These are phyloP conservation scores for Coniferiporia weirii DNA, from an alignment of 1,284 basidiomycete species.

Conservation along the genomic window DNA sequence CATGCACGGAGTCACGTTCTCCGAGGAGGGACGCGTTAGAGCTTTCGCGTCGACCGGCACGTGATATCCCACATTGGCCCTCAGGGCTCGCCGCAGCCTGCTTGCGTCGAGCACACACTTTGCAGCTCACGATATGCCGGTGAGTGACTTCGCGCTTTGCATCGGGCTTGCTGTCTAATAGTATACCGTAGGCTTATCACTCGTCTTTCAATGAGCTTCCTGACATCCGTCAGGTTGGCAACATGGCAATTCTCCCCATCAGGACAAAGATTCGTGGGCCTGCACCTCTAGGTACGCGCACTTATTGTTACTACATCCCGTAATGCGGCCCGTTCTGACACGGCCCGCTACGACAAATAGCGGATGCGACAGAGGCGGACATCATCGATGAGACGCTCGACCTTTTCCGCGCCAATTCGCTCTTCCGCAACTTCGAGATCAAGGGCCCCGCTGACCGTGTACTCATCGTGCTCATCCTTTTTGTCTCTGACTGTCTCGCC, in stretches of 20 bases:
- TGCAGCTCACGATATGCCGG: conserved; percentile 43
- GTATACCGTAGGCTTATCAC: conserved; percentile 79
- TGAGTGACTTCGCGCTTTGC: conserved; percentile 32
- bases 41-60: not conserved
- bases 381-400: conserved; percentile 96
- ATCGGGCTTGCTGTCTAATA: not conserved
- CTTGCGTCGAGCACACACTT: not conserved
- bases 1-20: too few relatives aligned
- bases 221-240: conserved; percentile 82
- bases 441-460: conserved; percentile 96
- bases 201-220: conserved; percentile 88
- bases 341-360: conserved; percentile 32
- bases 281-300: conserved; percentile 69
- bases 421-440: conserved; percentile 99
- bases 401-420: conserved; percentile 97
- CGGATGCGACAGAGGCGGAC: conserved; percentile 77
- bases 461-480: conserved; percentile 97
- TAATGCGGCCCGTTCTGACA: conserved; percentile 4
- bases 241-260: conserved; percentile 88
- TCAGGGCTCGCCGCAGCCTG: not conserved
- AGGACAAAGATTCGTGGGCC: conserved; percentile 89
- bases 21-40: too few relatives aligned
- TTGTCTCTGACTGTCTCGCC: conserved; percentile 94
- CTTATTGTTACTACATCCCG: not conserved
- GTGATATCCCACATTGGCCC: not conserved